These are phyloP conservation scores for Porcisia deanei DNA, from an alignment of 208 protist genomes.

Conservation along the genomic window DNA sequence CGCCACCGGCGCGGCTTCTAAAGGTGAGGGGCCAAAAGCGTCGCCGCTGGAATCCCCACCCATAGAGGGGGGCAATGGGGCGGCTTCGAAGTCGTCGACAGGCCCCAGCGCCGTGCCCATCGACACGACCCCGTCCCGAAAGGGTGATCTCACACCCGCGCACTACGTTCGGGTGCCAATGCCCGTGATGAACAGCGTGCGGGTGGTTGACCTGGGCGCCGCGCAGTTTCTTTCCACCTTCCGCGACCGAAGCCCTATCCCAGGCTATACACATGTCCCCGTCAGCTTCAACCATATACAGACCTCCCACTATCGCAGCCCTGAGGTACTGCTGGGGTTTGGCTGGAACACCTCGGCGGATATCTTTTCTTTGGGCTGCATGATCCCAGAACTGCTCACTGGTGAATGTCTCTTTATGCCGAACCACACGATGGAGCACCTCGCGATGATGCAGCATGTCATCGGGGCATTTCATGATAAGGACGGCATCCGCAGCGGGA, in stretches of 20 bases:
- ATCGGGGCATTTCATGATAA: conserved; percentile 55
- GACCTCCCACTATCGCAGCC: conserved; percentile 80
- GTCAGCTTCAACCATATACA: conserved; percentile 76
- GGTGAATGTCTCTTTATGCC: conserved; percentile 81
- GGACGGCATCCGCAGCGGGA: conserved; percentile 26
- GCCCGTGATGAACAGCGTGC: conserved; percentile 63
- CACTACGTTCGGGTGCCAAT: conserved; percentile 46
- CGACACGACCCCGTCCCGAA: conserved; percentile 20
- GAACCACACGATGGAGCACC: conserved; percentile 74
- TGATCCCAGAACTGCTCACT: conserved; percentile 79
- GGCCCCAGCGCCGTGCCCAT: conserved; percentile 24
- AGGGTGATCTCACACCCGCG: conserved; percentile 19
- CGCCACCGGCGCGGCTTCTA: neutral
- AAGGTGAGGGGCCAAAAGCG: neutral
- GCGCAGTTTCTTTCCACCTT: conserved; percentile 59
- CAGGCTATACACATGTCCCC: conserved; percentile 36
- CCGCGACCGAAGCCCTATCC: conserved; percentile 36
- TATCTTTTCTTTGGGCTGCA: conserved; percentile 84
- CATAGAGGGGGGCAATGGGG: neutral
- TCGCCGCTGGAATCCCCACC: neutral
- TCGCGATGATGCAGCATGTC: conserved; percentile 75
- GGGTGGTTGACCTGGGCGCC: conserved; percentile 78
- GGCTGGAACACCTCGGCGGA: conserved; percentile 73
- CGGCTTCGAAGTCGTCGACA: neutral
- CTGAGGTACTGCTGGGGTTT: conserved; percentile 76